These are phyloP conservation scores for Biscogniauxia sp. DNA, from an alignment of 2,329 filamentous ascomycete genomes.

Conservation along the genomic window DNA sequence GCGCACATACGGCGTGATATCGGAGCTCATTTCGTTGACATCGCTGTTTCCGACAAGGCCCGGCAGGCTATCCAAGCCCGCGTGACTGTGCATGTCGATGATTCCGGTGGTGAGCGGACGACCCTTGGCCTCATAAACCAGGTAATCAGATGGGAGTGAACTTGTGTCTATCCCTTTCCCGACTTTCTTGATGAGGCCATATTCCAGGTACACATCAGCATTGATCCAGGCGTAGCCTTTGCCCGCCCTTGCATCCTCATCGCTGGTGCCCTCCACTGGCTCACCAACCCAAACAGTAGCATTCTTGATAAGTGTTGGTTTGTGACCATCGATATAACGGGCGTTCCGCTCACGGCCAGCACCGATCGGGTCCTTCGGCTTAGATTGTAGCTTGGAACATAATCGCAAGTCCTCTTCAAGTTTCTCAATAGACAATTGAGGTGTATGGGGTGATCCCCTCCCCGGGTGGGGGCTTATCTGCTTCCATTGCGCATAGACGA, in stretches of 20 bases:
- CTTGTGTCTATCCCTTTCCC: slow-evolving; percentile 27
- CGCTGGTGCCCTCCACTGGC: slow-evolving; percentile 49
- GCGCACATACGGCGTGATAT: slow-evolving; percentile 67
- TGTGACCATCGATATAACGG: slow-evolving; percentile 56
- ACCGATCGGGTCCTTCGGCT: slow-evolving; percentile 55
- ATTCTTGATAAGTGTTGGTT: slow-evolving; percentile 63
- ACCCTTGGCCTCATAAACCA: slow-evolving; percentile 57
- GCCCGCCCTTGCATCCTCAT: slow-evolving; percentile 54
- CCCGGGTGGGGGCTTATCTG: slow-evolving; percentile 32
- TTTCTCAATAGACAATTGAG: slow-evolving; percentile 47
- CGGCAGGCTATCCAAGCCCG: slow-evolving; percentile 59
- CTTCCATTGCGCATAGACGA: slow-evolving; percentile 49
- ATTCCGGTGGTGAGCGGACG: slow-evolving; percentile 64
- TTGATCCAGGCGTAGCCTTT: slow-evolving; percentile 59
- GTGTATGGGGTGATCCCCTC: slow-evolving; percentile 12
- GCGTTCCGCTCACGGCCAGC: slow-evolving; percentile 58
- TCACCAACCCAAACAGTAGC: slow-evolving; percentile 67
- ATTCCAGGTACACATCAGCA: slow-evolving; percentile 59
- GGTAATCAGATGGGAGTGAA: slow-evolving; percentile 44
- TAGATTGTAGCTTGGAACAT: slow-evolving; percentile 54
- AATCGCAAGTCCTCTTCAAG: slow-evolving; percentile 53
- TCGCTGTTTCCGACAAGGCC: slow-evolving; percentile 53
- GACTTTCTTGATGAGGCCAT: slow-evolving; percentile 60
- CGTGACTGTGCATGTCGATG: slow-evolving; percentile 71
- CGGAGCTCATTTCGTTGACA: slow-evolving; percentile 60